Conservation (phyloP, 345 rosid genomes). For the Heritiera fomes region DNA sequence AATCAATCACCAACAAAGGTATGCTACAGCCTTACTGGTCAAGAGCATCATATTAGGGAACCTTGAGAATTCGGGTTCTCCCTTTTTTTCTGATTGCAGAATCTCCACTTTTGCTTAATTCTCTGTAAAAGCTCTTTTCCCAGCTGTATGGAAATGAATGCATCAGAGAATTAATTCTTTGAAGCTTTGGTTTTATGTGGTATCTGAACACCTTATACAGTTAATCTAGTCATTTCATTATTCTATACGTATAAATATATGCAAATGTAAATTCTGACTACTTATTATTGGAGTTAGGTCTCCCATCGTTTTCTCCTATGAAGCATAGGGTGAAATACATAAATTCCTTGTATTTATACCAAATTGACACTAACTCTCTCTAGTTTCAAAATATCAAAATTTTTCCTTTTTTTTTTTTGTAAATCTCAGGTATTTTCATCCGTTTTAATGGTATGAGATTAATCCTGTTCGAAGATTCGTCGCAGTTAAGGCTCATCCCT, state of each 20-base stretch:
- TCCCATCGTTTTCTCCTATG: neutral
- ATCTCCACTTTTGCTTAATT: conserved; percentile 5
- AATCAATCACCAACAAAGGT: conserved; percentile 92
- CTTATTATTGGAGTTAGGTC: neutral
- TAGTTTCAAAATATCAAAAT: no score
- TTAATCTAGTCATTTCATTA: neutral
- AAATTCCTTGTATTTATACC: no score
- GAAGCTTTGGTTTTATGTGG: neutral
- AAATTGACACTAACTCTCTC: no score
- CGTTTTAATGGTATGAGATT: no score
- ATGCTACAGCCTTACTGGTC: conserved; percentile 17
- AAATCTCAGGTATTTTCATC: no score
- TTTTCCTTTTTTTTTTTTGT: no score
- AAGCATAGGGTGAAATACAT: neutral
- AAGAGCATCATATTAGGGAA: neutral
- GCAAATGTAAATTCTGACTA: neutral
- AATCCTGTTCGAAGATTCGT: no score
- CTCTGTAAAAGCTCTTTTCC: neutral
- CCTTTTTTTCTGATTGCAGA: neutral
- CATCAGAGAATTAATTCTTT: neutral
- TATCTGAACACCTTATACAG: neutral
- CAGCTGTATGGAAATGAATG: neutral
- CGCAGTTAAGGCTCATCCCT: no score
- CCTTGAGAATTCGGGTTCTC: neutral
- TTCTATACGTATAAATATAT: neutral